These are phyloP conservation scores for Apiotrichum laibachii DNA, from an alignment of 1,284 basidiomycete genomes.

Conservation along the genomic window DNA sequence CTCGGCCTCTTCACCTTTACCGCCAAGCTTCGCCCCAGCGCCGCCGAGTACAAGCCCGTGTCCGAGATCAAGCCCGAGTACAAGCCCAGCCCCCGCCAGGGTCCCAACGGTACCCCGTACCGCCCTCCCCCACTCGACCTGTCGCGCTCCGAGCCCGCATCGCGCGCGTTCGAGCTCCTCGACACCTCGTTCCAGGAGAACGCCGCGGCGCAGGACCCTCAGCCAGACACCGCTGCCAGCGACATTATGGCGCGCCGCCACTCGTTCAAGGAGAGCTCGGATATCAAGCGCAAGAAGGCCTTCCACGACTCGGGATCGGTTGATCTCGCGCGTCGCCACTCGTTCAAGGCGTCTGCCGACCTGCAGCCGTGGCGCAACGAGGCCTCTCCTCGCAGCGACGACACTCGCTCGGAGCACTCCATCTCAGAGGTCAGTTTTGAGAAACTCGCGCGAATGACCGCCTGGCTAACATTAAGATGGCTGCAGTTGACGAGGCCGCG, in stretches of 20 bases:
- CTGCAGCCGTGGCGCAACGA: conserved; percentile 1
- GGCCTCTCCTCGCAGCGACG: conserved; percentile 1
- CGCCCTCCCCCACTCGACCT: conserved; percentile 11
- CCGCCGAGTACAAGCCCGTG: conserved; percentile 7
- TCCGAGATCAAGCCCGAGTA: conserved; percentile 2
- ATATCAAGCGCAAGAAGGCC: not conserved
- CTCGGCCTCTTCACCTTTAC: conserved; percentile 21
- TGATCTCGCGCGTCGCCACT: conserved; percentile 3
- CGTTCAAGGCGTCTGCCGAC: conserved; percentile 3
- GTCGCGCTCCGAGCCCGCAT: conserved; percentile 6
- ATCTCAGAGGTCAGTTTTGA: conserved; percentile 2
- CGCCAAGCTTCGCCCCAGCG: conserved; percentile 14
- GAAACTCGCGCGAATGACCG: too few relatives aligned
- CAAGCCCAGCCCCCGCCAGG: not conserved
- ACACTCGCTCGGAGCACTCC: not conserved
- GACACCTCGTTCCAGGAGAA: not conserved
- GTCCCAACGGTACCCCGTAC: not conserved
- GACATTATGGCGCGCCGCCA: not conserved
- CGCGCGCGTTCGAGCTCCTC: conserved; percentile 8
- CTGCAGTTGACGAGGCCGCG: not conserved
- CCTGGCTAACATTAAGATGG: conserved; percentile 2
- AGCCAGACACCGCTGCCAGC: not conserved
- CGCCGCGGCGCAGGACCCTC: not conserved
- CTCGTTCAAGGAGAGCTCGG: not conserved
- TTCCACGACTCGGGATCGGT: not conserved